Evolutionary conservation across 148 eudicot species (phyloP).

Genomic region (Spergularia marina): DNA sequence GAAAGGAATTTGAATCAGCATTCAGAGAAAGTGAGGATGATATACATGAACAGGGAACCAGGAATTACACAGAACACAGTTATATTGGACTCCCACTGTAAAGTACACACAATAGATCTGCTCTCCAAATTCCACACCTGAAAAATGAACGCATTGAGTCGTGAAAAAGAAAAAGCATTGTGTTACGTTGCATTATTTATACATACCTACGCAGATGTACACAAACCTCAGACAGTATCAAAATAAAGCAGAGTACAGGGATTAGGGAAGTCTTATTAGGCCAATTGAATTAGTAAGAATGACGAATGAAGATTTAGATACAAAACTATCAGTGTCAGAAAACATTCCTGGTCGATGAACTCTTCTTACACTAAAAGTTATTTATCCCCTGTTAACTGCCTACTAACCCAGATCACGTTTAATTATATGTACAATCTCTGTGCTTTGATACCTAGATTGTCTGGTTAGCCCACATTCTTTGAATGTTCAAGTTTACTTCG

Average conservation of each 20-base stretch:
- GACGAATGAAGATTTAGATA: not conserved
- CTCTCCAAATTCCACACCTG: slow-evolving; percentile 39
- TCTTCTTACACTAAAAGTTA: not conserved
- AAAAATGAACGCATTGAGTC: slow-evolving; percentile 10
- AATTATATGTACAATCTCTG: not conserved
- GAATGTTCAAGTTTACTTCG: not conserved
- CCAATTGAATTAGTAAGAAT: slow-evolving; percentile 8
- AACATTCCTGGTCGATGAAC: not conserved
- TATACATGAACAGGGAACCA: slow-evolving; percentile 36
- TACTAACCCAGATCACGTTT: not conserved
- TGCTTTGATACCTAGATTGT: not conserved
- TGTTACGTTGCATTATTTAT: not conserved
- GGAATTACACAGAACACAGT: slow-evolving; percentile 29
- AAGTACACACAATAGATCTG: slow-evolving; percentile 30
- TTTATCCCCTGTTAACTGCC: not conserved
- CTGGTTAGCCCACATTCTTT: not conserved
- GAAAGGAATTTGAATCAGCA: not conserved
- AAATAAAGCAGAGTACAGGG: not conserved
- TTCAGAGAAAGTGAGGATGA: slow-evolving; percentile 8
- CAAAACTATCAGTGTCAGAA: not conserved
- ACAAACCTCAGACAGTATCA: not conserved
- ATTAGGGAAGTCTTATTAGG: not conserved
- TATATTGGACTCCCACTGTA: slow-evolving; percentile 38
- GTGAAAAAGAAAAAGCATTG: not conserved
- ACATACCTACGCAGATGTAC: slow-evolving; percentile 8